Evolutionary conservation across 306 rosid genomes (phyloP).

Genomic region (Oxytropis ochrocephala): DNA sequence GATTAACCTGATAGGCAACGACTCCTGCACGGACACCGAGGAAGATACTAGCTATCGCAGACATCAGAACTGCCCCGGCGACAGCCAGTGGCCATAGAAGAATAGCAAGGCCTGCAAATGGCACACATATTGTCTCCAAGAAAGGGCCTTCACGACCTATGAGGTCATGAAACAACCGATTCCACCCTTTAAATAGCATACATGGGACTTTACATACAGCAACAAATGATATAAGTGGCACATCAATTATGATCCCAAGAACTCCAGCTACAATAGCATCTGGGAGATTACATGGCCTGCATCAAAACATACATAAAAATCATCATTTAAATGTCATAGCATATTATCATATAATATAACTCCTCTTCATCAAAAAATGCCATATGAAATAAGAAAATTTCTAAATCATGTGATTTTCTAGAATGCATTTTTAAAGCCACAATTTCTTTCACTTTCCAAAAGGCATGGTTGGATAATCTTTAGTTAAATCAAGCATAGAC

Average conservation of each 20-base stretch:
- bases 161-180: slow-evolving; percentile 87
- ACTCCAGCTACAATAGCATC: slow-evolving; percentile 55
- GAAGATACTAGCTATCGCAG: slow-evolving; percentile 58
- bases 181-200: slow-evolving; percentile 98
- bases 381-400: background rate
- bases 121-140: slow-evolving; percentile 96
- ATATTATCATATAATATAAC: background rate
- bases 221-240: slow-evolving; percentile 56
- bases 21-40: slow-evolving; percentile 77
- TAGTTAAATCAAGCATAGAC: background rate
- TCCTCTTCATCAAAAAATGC: background rate
- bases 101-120: slow-evolving; percentile 91
- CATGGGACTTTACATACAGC: slow-evolving; percentile 62
- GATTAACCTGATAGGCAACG: slow-evolving; percentile 67
- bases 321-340: background rate
- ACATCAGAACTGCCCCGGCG: slow-evolving; percentile 60
- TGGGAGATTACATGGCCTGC: slow-evolving; percentile 66
- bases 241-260: slow-evolving; percentile 66
- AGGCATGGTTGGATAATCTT: background rate
- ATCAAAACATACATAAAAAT: background rate
- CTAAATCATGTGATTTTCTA: background rate
- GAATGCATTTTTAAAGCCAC: background rate
- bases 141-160: slow-evolving; percentile 99
- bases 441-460: background rate
- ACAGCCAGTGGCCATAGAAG: slow-evolving; percentile 95